Evolutionary conservation across 352 stramenopile genomes (phyloP).

Genomic region (Phytophthora pinifolia): DNA sequence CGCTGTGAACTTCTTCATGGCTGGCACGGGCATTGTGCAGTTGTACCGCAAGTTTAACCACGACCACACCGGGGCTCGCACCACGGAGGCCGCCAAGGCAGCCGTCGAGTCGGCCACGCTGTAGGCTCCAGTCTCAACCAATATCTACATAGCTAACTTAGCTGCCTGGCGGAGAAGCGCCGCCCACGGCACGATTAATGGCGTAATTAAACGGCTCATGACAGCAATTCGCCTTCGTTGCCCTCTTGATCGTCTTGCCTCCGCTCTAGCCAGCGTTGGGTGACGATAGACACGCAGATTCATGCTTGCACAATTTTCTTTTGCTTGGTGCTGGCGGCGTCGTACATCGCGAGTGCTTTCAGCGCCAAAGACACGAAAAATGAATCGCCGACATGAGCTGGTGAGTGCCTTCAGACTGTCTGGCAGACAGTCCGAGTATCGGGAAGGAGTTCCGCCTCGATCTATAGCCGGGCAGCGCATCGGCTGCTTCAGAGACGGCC

Average conservation of each 20-base stretch:
- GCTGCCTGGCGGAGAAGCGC: conserved; percentile 1
- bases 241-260: background rate
- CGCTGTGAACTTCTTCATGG: conserved; percentile 90
- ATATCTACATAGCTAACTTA: conserved; percentile 18
- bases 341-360: background rate
- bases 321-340: background rate
- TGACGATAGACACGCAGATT: conserved; percentile 13
- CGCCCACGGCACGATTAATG: background rate
- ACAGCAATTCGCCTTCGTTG: conserved; percentile 3
- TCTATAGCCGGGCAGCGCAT: no score
- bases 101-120: conserved; percentile 2
- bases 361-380: conserved; percentile 7
- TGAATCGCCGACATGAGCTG: conserved; percentile 14
- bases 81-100: conserved; percentile 4
- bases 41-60: conserved; percentile 56
- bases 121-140: background rate
- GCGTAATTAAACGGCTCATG: conserved; percentile 6
- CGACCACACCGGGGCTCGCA: conserved; percentile 6
- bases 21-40: conserved; percentile 68
- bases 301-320: conserved; percentile 9
- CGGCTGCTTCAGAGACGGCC: no score
- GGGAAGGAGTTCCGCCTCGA: no score
- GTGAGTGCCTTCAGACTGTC: no score
- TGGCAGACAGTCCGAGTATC: no score
- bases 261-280: background rate